These are phyloP conservation scores for Carpinus fangiana DNA, from an alignment of 306 rosid genomes.

Conservation along the genomic window DNA sequence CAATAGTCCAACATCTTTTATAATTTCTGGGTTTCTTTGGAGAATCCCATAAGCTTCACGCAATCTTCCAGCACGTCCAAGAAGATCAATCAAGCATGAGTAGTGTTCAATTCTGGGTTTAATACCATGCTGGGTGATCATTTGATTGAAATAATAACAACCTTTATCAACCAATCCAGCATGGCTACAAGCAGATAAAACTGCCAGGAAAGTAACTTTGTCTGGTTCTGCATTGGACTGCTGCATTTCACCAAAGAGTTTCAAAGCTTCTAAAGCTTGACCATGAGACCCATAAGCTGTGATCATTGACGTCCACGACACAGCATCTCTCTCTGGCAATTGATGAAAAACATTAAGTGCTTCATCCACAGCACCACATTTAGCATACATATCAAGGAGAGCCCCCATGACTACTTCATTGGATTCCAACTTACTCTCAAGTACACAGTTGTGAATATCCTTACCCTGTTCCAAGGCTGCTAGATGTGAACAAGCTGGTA, in stretches of 20 bases:
- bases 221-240: constrained; percentile 54
- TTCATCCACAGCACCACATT: constrained; percentile 76
- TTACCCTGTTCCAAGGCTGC: constrained; percentile 77
- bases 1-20: constrained; percentile 50
- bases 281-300: constrained; percentile 81
- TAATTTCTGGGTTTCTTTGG: constrained; percentile 53
- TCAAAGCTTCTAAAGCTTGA: constrained; percentile 61
- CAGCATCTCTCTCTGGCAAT: constrained; percentile 68
- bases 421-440: constrained; percentile 45
- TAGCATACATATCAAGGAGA: constrained; percentile 87
- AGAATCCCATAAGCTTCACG: constrained; percentile 69
- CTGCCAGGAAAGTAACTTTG: constrained; percentile 64
- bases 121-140: constrained; percentile 54
- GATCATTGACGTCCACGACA: constrained; percentile 86
- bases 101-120: constrained; percentile 66
- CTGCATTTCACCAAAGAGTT: constrained; percentile 63
- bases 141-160: constrained; percentile 54
- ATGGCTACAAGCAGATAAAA: constrained; percentile 81
- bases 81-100: constrained; percentile 81
- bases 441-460: constrained; percentile 60
- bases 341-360: constrained; percentile 59
- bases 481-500: constrained; percentile 75
- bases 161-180: constrained; percentile 75
- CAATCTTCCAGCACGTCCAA: constrained; percentile 84
- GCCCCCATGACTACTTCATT: constrained; percentile 74